phyloP scores from a whole-genome alignment of 495 filamentous ascomycete species.

The Aspergillus cavernicola region DNA sequence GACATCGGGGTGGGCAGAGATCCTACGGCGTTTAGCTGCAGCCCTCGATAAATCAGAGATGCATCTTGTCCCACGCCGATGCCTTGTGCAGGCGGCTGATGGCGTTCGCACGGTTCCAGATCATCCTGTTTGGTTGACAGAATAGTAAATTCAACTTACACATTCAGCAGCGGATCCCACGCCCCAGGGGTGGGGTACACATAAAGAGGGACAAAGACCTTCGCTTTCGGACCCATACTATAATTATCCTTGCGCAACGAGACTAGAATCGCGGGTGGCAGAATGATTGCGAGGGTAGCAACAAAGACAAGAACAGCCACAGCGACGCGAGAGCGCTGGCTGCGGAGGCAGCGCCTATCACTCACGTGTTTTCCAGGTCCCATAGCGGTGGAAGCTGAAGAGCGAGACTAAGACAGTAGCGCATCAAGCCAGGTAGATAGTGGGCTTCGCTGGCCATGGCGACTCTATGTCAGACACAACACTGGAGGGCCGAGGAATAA shows the following conservation, averaged over 20 bases:
- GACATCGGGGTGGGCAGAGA: conserved; percentile 38
- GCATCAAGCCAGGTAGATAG: conserved; percentile 10
- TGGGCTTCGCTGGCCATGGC: conserved; percentile 21
- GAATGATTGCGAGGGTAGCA: conserved; percentile 32
- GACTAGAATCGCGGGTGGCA: conserved; percentile 33
- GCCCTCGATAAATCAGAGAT: conserved; percentile 9
- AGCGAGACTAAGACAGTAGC: conserved; percentile 12
- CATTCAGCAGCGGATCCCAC: conserved; percentile 47
- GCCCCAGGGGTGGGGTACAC: conserved; percentile 49
- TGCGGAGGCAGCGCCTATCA: conserved; percentile 28
- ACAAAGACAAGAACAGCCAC: conserved; percentile 25
- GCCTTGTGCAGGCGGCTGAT: conserved; percentile 21
- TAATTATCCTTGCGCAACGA: conserved; percentile 33
- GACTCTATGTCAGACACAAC: conserved; percentile 11
- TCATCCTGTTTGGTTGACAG: conserved; percentile 10
- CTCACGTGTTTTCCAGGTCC: conserved; percentile 38
- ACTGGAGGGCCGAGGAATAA: conserved; percentile 21
- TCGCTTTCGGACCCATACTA: conserved; percentile 41
- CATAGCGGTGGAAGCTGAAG: conserved; percentile 15
- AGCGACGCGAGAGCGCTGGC: conserved; percentile 27
- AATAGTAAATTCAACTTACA: conserved; percentile 34
- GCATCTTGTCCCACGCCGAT: conserved; percentile 16
- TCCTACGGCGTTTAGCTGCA: conserved; percentile 35
- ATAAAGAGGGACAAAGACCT: conserved; percentile 53
- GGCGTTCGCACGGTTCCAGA: conserved; percentile 20